Evolutionary conservation across 2,329 filamentous ascomycete genomes (phyloP).

Genomic region (Berkeleyomyces rouxiae): DNA sequence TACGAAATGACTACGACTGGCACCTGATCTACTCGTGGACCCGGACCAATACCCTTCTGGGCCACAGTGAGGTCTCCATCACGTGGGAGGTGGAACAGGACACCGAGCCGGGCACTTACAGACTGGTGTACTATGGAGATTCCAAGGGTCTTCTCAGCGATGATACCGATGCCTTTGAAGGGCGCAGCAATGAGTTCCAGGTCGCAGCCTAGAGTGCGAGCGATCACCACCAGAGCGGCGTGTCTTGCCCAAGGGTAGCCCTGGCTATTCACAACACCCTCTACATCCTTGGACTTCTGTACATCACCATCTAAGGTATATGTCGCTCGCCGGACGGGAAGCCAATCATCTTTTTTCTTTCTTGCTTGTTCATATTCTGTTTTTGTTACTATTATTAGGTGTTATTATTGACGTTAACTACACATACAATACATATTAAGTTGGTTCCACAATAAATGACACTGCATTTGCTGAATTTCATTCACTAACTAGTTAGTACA

Average conservation of each 20-base stretch:
- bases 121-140: slow-evolving; percentile 73
- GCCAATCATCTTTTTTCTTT: background rate
- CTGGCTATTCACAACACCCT: background rate
- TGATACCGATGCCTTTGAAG: slow-evolving; percentile 52
- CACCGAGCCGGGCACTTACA: slow-evolving; percentile 50
- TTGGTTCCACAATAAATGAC: background rate
- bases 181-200: slow-evolving; percentile 41
- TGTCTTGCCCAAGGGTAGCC: background rate
- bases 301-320: background rate
- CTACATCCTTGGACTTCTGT: background rate
- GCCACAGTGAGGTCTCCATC: slow-evolving; percentile 58
- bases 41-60: slow-evolving; percentile 50
- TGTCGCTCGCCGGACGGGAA: background rate
- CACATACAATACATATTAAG: background rate
- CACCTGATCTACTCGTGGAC: slow-evolving; percentile 64
- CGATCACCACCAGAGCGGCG: background rate
- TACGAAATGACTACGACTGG: slow-evolving; percentile 73
- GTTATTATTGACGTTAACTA: background rate
- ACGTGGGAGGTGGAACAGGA: slow-evolving; percentile 47
- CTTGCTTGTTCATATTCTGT: background rate
- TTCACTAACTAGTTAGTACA: too few relatives aligned
- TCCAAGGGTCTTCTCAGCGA: slow-evolving; percentile 43
- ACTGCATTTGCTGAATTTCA: background rate
- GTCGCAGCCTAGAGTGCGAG: slow-evolving; percentile 1
- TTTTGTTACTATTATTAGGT: background rate